Evolutionary conservation across 1,139 yeast genomes (phyloP).

Genomic region (Candida tropicalis): DNA sequence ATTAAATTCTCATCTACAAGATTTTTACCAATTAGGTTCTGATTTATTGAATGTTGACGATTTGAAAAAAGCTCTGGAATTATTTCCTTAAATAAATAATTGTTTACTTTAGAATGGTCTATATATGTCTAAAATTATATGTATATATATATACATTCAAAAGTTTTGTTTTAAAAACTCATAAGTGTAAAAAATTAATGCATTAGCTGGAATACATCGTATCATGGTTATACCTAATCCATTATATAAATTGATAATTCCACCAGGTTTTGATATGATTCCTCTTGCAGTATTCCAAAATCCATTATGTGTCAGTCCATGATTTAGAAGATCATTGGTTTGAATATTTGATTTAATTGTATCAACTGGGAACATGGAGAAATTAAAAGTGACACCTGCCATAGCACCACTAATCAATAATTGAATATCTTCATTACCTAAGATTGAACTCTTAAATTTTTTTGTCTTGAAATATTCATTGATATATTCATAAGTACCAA

Average conservation of each 20-base stretch:
- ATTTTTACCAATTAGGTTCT: constrained; percentile 30
- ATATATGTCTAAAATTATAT: not conserved
- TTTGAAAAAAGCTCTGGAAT: constrained; percentile 27
- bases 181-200: constrained; percentile 79
- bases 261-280: constrained; percentile 49
- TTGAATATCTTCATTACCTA: constrained; percentile 49
- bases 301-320: constrained; percentile 21
- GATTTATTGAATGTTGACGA: constrained; percentile 47
- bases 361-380: constrained; percentile 85
- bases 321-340: constrained; percentile 47
- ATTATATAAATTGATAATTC: constrained; percentile 70
- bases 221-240: constrained; percentile 83
- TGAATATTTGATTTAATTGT: constrained; percentile 89
- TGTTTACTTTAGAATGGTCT: no score
- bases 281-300: constrained; percentile 33
- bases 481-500: constrained; percentile 77
- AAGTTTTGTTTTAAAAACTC: constrained; percentile 59
- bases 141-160: constrained; percentile 10
- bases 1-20: constrained; percentile 31
- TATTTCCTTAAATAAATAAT: constrained; percentile 16
- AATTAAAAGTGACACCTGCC: constrained; percentile 83
- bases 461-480: constrained; percentile 37
- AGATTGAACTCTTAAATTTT: constrained; percentile 17
- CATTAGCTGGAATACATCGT: constrained; percentile 89
- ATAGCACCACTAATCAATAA: constrained; percentile 76